phyloP scores from a whole-genome alignment of 441 rosid genomes.

The Brassica hybrid region DNA sequence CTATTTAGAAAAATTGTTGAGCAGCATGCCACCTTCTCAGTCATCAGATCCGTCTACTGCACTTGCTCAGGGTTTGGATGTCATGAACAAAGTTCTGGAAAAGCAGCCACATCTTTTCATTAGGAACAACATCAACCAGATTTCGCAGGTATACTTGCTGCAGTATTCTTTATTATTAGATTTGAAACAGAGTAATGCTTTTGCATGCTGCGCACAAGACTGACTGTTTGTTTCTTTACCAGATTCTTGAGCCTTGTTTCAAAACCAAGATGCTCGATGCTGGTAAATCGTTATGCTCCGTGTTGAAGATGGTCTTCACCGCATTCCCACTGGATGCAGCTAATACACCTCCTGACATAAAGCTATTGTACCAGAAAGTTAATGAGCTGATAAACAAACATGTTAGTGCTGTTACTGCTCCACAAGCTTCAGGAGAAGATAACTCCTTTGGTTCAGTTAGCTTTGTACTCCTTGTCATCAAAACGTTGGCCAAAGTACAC shows the following conservation, averaged over 20 bases:
- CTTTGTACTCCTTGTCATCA: constrained; percentile 93
- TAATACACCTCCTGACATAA: constrained; percentile 77
- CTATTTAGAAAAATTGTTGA: constrained; percentile 89
- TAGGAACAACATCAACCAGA: constrained; percentile 91
- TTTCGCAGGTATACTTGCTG: constrained; percentile 78
- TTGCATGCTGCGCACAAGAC: constrained; percentile 8
- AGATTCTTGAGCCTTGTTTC: constrained; percentile 99
- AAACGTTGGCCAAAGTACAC: constrained; percentile 90
- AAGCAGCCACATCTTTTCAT: constrained; percentile 97
- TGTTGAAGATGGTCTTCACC: constrained; percentile 93
- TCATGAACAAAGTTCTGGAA: constrained; percentile 99
- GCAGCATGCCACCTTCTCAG: constrained; percentile 94
- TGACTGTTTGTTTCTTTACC: constrained; percentile 34
- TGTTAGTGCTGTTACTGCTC: constrained; percentile 64
- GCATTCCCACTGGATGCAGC: constrained; percentile 90
- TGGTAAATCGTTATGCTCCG: constrained; percentile 93
- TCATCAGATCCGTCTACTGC: constrained; percentile 97
- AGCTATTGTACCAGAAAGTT: constrained; percentile 82
- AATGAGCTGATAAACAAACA: constrained; percentile 96
- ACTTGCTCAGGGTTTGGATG: constrained; percentile 98
- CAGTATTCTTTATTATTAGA: constrained; percentile 28
- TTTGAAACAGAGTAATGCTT: constrained; percentile 15
- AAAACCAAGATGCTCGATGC: constrained; percentile 96
- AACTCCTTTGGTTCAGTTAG: constrained; percentile 74
- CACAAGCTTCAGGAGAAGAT: constrained; percentile 84